These are phyloP conservation scores for Neurospora cerealis DNA, from an alignment of 495 filamentous ascomycete species.

Conservation along the genomic window DNA sequence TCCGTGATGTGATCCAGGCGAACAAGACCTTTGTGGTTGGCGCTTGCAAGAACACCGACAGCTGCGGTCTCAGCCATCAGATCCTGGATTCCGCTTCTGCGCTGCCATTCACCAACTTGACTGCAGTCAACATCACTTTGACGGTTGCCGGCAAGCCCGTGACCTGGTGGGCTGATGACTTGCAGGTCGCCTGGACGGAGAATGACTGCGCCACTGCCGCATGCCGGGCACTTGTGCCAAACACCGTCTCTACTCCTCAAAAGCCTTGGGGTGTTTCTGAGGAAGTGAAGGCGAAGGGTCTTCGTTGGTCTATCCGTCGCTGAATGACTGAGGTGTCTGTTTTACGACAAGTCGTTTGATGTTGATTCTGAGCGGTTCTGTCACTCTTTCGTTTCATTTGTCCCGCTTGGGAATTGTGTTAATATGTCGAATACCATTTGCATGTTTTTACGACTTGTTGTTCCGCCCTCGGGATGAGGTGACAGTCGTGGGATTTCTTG, in stretches of 20 bases:
- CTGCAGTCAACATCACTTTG: neutral
- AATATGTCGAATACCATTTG: slow-evolving; percentile 16
- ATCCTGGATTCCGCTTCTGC: neutral
- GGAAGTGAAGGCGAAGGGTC: slow-evolving; percentile 2
- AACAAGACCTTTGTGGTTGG: neutral
- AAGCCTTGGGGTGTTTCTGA: neutral
- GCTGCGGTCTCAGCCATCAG: neutral
- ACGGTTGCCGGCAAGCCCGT: neutral
- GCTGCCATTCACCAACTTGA: neutral
- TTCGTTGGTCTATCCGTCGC: slow-evolving; percentile 15
- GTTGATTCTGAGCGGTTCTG: neutral
- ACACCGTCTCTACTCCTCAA: neutral
- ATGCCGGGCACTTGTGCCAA: neutral
- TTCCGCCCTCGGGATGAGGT: neutral
- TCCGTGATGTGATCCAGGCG: neutral
- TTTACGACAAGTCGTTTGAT: neutral
- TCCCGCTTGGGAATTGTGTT: slow-evolving; percentile 1
- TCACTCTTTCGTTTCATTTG: slow-evolving; percentile 10
- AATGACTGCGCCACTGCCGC: neutral
- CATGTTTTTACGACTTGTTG: slow-evolving; percentile 11
- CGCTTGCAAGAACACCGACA: neutral
- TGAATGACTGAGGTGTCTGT: neutral
- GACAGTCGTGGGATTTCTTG: slow-evolving; percentile 6
- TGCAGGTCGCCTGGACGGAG: neutral
- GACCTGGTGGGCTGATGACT: neutral